Base-by-base conservation (phyloP, 768 basidiomycete species). In the Tricholoma bakamatsutake region DNA sequence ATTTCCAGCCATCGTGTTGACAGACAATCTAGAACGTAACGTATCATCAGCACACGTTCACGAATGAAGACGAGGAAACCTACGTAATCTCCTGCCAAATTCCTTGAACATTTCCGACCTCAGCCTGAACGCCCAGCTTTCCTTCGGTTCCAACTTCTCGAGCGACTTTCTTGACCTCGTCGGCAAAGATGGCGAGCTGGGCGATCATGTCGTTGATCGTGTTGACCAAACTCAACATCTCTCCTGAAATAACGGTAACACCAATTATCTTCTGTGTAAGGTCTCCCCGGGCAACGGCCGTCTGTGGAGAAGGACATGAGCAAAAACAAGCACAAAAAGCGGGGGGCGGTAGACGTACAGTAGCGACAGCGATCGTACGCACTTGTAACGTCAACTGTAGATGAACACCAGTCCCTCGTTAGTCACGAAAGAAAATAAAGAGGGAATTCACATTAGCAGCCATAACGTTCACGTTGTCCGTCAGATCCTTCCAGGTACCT, bases 1-100 rank as follows among this genome's bases (percentile, higher is more conserved):
- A 69, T 94, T 95, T 37, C 87, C 86, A 3, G 93, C 96, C 96
- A 99, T 98, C 10, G 91, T 96, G 69, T 98, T 99, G 60, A 98
- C 96, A 53, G 94, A 94, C 64, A 93, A 81, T 13, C 93, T 61
- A 10, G 49, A 45, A 17, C 28, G 28, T n/a, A 27, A 9, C 21
- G 39, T 8, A 33, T 51, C 4, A 35, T 52, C 17, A 52, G 24
- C 8, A 21, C 42, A 52, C 17, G 18, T 30, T 15, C 54, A 13
- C 18, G 37, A 35, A 53, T 34, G 8, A 17, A n/a, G 11, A 37
- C 27, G n/a, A 45, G 21, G 21, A 10, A 39, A 52, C 50, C 8
- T 51, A 51, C 50, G 34, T 51, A 69, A 99, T 98, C 69, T 96
- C 94, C 64, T 95, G 91, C 97, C 97, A 99, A 33, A 93, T 95